Conservation (phyloP, 1,284 basidiomycete species). For the Heliocybe sulcata region DNA sequence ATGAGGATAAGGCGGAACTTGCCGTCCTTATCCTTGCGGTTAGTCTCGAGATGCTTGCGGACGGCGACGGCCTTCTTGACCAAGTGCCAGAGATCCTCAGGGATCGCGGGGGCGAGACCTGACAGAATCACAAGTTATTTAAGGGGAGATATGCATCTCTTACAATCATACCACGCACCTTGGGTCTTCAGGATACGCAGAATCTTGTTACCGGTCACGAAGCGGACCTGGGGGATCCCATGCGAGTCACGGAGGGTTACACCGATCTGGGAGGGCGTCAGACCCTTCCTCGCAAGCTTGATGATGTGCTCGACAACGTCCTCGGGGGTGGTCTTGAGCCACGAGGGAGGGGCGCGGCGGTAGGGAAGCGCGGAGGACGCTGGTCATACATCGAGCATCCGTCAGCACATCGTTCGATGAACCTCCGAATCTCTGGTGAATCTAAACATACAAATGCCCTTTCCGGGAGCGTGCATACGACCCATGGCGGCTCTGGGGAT, state of each 20-base stretch:
- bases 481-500: conserved; percentile 52
- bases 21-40: conserved; percentile 98
- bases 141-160: neutral
- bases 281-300: conserved; percentile 97
- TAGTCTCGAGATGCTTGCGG: conserved; percentile 97
- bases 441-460: conserved; percentile 83
- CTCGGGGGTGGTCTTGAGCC: conserved; percentile 95
- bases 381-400: conserved; percentile 17
- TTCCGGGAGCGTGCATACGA: conserved; percentile 97
- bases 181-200: conserved; percentile 96
- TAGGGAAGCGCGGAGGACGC: conserved; percentile 97
- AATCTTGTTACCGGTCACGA: conserved; percentile 99
- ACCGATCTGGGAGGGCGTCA: conserved; percentile 98
- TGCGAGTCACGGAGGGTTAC: conserved; percentile 97
- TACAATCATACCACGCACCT: conserved; percentile 45
- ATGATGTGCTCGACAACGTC: conserved; percentile 95
- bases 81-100: conserved; percentile 99
- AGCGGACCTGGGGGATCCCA: conserved; percentile 95
- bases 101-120: conserved; percentile 97
- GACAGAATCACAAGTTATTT: conserved; percentile 1
- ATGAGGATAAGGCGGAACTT: conserved; percentile 98
- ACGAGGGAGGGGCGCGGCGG: conserved; percentile 89
- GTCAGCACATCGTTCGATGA: neutral
- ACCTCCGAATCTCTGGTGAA: neutral
- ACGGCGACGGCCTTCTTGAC: conserved; percentile 99